Evolutionary conservation across 2,329 filamentous ascomycete genomes (phyloP), one percentile per base, ranked within the genome.

Genomic region (Paecilomyces sp.): DNA sequence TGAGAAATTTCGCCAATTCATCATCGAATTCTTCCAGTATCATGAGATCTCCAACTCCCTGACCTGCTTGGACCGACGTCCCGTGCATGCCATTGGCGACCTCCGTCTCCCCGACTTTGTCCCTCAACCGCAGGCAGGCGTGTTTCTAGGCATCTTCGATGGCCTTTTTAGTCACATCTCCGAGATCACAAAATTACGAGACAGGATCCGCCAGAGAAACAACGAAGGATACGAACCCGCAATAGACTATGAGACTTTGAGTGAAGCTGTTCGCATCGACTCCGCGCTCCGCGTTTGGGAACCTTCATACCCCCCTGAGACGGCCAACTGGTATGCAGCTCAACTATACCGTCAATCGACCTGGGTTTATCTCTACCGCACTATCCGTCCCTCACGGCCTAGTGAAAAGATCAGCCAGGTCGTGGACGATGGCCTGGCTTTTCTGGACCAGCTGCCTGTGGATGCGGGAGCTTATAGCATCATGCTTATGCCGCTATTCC

Each of bases 21-120:
- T 87, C 60, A 79, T 85, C 62, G 85, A 88, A 71, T 93, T 95
- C 75, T 93, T 95, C 73, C 88, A 92, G 70, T 96, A 94, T 67
- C 90, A 94, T 72, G 83, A 84, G 68, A 81, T 85, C 51, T 82
- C 81, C 22, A 84, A 82, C 63, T 79, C 82, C 15, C 77, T 86
- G 57, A 86, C 84, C 6, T 81, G 80, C 2, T 69, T 85, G 25
- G 79, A 82, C 60, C 78, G 81, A 55, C 78, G 79, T 12, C 80
- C 80, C 5, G 74, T 82, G n/a, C 76, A 81, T 15, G 79, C 83
- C 66, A 78, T 79, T 62, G 79, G 80, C 28, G 79, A 83, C 57
- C 80, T 85, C 68, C 76, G 77, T 15, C 74, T 85, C 2, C 83
- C 83, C 1, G 73, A 78, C 30, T 85, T 82, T 66, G 79, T 83